Conservation (phyloP, 345 rosid species). For the Populus pruinosa region DNA sequence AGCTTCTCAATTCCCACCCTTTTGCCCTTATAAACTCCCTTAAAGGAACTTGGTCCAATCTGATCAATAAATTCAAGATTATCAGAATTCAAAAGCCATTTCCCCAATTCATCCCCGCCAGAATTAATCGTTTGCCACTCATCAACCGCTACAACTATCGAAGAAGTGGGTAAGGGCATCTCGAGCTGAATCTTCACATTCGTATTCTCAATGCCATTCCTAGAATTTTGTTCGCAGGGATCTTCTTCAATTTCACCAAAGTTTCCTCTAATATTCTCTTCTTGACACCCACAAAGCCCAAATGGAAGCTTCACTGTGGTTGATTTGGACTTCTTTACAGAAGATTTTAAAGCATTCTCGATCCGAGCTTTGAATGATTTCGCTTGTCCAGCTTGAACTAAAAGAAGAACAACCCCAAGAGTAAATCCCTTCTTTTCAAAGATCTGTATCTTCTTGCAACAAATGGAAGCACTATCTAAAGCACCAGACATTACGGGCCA, state of each 20-base stretch:
- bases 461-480: conserved; percentile 69
- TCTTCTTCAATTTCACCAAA: conserved; percentile 73
- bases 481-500: conserved; percentile 82
- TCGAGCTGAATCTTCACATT: conserved; percentile 56
- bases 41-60: conserved; percentile 57
- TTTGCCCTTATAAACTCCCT: conserved; percentile 72
- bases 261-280: conserved; percentile 57
- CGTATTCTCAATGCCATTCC: conserved; percentile 45
- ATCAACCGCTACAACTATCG: conserved; percentile 64
- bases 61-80: conserved; percentile 75
- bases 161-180: conserved; percentile 75
- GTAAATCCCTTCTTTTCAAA: conserved; percentile 93
- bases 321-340: conserved; percentile 61
- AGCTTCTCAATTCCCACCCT: conserved; percentile 83
- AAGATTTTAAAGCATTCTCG: conserved; percentile 69
- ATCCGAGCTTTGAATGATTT: conserved; percentile 54
- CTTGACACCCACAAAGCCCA: conserved; percentile 97
- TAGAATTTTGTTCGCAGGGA: conserved; percentile 41
- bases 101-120: conserved; percentile 65
- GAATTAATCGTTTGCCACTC: conserved; percentile 87
- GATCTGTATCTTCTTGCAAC: conserved; percentile 81
- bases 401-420: conserved; percentile 64
- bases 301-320: conserved; percentile 79
- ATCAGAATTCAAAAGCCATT: conserved; percentile 79
- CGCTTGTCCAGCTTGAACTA: conserved; percentile 60